phyloP scores from a whole-genome alignment of 2,329 filamentous ascomycete species.

The Acrocalymma vagum region DNA sequence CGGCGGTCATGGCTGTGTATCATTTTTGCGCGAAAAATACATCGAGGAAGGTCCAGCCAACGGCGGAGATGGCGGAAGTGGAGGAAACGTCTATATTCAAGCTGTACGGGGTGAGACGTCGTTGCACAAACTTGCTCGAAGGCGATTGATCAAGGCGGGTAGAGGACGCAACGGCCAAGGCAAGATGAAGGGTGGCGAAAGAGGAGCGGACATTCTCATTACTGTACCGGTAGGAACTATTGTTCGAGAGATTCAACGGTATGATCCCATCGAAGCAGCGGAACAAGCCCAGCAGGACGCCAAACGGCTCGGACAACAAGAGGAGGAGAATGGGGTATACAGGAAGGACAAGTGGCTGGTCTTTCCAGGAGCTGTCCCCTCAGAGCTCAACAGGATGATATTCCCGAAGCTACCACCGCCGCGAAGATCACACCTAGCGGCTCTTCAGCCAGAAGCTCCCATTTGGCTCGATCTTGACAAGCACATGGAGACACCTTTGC shows the following conservation, averaged over 20 bases:
- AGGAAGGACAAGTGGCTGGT: conserved; percentile 81
- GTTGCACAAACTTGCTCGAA: conserved; percentile 86
- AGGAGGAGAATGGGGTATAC: conserved; percentile 42
- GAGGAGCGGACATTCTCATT: conserved; percentile 87
- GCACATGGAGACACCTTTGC: conserved; percentile 82
- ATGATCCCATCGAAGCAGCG: conserved; percentile 69
- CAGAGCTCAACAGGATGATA: conserved; percentile 69
- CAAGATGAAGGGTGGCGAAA: conserved; percentile 74
- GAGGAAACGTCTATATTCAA: conserved; percentile 94
- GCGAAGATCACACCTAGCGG: conserved; percentile 65
- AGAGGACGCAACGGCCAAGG: conserved; percentile 82
- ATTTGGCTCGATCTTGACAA: conserved; percentile 67
- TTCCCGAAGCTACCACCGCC: conserved; percentile 67
- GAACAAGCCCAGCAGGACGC: no score
- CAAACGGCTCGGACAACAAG: no score
- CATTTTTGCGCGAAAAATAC: conserved; percentile 91
- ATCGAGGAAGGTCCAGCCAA: conserved; percentile 89
- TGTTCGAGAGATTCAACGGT: conserved; percentile 79
- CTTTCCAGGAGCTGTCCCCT: conserved; percentile 80
- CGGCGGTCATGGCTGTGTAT: conserved; percentile 92
- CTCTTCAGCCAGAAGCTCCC: conserved; percentile 75
- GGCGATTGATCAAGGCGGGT: conserved; percentile 77
- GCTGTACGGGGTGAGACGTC: conserved; percentile 91
- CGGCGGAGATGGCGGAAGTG: conserved; percentile 90
- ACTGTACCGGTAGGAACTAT: conserved; percentile 94